Evolutionary conservation across 2,329 filamentous ascomycete species (phyloP).

Genomic region (Fusarium buharicum): DNA sequence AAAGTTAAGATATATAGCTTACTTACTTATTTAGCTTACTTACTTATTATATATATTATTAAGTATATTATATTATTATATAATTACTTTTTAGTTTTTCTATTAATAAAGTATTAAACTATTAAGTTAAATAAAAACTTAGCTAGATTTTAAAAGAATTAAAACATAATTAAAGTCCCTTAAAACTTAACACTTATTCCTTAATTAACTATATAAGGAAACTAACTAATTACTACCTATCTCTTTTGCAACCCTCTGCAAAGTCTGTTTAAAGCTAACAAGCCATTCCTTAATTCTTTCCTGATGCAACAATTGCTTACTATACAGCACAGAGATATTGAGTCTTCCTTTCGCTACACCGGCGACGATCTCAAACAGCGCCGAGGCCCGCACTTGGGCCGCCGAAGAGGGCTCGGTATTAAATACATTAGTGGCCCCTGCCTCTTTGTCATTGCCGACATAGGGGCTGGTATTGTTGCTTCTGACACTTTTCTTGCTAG

Average conservation of each 20-base stretch:
- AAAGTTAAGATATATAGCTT: too few relatives aligned
- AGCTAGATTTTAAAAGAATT: too few relatives aligned
- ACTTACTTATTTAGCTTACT: too few relatives aligned
- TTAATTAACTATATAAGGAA: not conserved
- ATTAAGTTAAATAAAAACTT: too few relatives aligned
- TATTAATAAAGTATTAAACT: too few relatives aligned
- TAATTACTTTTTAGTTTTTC: too few relatives aligned
- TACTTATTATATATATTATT: too few relatives aligned
- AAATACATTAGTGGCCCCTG: not conserved
- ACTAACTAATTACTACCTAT: not conserved
- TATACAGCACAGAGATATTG: slow-evolving; percentile 9
- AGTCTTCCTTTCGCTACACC: slow-evolving; percentile 9
- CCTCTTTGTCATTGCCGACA: not conserved
- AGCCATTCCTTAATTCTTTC: slow-evolving; percentile 9
- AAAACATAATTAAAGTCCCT: too few relatives aligned
- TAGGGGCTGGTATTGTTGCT: not conserved
- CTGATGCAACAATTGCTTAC: slow-evolving; percentile 3
- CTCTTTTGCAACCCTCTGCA: not conserved
- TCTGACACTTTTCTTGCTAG: not conserved
- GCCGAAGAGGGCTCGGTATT: slow-evolving; percentile 6
- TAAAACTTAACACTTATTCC: too few relatives aligned
- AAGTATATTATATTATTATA: too few relatives aligned
- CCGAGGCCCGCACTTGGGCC: not conserved
- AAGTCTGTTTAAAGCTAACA: not conserved
- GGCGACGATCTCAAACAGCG: slow-evolving; percentile 14